A percentile compares a stretch with the other conserved stretches of the same genome.
phyloP scores from a whole-genome alignment of 1,284 basidiomycete genomes.

The Cutaneotrichosporon sp. region DNA sequence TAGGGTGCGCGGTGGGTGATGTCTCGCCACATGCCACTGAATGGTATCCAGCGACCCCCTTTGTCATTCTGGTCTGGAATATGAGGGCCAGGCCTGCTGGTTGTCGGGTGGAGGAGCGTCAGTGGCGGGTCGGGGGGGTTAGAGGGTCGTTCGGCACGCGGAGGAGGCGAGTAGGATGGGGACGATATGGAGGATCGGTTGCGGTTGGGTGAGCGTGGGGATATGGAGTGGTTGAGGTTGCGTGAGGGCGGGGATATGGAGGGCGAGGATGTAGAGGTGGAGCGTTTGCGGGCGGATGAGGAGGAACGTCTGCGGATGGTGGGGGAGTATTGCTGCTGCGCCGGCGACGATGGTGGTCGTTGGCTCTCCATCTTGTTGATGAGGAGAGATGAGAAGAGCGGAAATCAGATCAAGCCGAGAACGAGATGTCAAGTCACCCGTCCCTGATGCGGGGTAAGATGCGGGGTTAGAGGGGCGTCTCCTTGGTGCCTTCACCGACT shows the following conservation, averaged over 20 bases:
- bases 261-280: too few relatives aligned
- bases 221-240: too few relatives aligned
- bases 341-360: too few relatives aligned
- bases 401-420: neutral
- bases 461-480: neutral
- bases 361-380: too few relatives aligned
- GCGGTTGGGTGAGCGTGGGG: neutral
- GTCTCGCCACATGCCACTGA: constrained; percentile 70
- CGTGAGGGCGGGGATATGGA: neutral
- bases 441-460: neutral
- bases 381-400: neutral
- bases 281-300: too few relatives aligned
- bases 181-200: neutral
- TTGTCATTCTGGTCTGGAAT: neutral
- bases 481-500: too few relatives aligned
- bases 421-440: too few relatives aligned
- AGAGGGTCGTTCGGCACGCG: constrained; percentile 24
- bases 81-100: neutral
- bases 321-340: too few relatives aligned
- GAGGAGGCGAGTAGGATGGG: constrained; percentile 15
- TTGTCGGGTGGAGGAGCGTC: constrained; percentile 39
- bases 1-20: constrained; percentile 73
- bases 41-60: constrained; percentile 17
- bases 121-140: constrained; percentile 46
- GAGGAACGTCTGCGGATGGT: too few relatives aligned